These are phyloP conservation scores for Trichophyton simii DNA, from an alignment of 2,329 filamentous ascomycete genomes.

Conservation along the genomic window DNA sequence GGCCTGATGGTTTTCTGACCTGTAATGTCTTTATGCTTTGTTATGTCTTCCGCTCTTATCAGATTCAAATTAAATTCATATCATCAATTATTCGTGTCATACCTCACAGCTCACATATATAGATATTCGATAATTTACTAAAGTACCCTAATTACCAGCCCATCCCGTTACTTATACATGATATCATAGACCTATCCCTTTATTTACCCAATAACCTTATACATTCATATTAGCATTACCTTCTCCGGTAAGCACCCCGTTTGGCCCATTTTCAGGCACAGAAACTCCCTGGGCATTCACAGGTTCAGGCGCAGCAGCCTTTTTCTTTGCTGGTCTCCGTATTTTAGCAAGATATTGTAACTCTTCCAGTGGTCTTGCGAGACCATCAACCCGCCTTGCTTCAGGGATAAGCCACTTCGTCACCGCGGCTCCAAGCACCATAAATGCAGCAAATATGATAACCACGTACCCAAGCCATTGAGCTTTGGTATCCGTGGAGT, in stretches of 20 bases:
- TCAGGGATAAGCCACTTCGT: constrained; percentile 13
- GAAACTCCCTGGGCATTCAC: background rate
- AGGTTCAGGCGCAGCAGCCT: background rate
- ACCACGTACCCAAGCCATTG: constrained; percentile 10
- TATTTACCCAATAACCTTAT: background rate
- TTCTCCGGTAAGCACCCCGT: background rate
- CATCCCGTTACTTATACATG: background rate
- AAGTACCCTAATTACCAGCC: background rate
- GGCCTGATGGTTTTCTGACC: background rate
- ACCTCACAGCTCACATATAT: background rate
- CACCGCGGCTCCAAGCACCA: constrained; percentile 10
- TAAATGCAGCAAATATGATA: constrained; percentile 13
- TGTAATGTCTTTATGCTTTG: too few relatives aligned
- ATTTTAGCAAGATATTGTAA: constrained; percentile 15
- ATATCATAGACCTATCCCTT: background rate
- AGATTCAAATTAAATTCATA: too few relatives aligned
- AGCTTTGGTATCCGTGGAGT: background rate
- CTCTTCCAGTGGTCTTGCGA: constrained; percentile 13
- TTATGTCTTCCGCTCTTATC: too few relatives aligned
- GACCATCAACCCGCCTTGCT: constrained; percentile 8
- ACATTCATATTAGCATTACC: background rate
- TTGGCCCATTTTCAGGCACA: background rate
- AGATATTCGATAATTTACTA: background rate
- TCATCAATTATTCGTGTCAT: too few relatives aligned
- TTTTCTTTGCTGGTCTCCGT: constrained; percentile 6